Evolutionary conservation across 2,329 filamentous ascomycete genomes (phyloP), one percentile per base, ranked within the genome.

Genomic region (Magnaporthales sp.): DNA sequence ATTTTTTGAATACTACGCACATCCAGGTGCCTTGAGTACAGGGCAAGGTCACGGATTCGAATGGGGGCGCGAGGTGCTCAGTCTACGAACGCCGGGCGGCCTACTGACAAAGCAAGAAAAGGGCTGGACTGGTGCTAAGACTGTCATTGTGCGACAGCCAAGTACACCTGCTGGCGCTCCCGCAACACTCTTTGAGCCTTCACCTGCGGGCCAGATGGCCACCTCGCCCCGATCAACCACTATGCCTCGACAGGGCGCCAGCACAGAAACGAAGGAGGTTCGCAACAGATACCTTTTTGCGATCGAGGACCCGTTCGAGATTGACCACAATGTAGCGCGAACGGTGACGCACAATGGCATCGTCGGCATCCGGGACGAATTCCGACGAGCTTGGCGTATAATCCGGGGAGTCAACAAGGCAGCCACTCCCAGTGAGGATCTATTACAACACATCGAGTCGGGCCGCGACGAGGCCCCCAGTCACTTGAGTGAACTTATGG

Each of bases 271-370:
- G 64, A 91, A 90, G 71, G 91, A 93, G 73, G 84, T 94, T 15
- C 86, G 91, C 2, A 87, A 93, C 73, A 87, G 92, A 13, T 96
- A 92, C 75, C 83, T 97, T 4, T 91, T 97, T 70, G 91, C 92
- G 32, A 93, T 97, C 68, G 93, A 97, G 74, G 93, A 97, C 75
- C 93, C 93, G 0, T 97, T 97, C 73, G 92, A 97, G 78, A 78
- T 88, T 2, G 89, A 92, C 56, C 92, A 97, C 77, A 97, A 97
- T 71, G 90, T 97, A 38, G 93, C 91, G 3, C 83, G 92, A 64
- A 96, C 92, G 0, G 92, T 97, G 0, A 93, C 90, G 7, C 91
- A 94, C 73, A 86, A 88, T 68, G 92, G 92, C 2, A 91, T 96
- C 69, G 89, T 91, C 1, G 85, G 89, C 0, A 95, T 96, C 68